A percentile compares a stretch with the other conserved stretches of the same genome.
Conservation (phyloP, 192 early-diverging fungal species). For the Paraglomus brasilianum region DNA sequence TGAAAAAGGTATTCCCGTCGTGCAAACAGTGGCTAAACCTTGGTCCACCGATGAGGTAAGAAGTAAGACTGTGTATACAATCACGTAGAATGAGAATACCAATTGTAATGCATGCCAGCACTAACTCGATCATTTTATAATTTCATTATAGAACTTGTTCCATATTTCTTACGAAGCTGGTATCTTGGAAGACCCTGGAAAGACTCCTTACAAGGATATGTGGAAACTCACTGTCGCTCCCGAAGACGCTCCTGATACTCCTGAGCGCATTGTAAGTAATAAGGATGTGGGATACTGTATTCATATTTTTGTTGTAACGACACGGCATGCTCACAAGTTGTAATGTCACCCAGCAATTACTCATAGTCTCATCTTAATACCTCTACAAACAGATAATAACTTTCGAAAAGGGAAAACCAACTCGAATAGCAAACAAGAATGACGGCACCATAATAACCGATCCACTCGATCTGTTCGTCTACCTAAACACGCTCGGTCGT, state of each 20-base stretch:
- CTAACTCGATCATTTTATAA: no score
- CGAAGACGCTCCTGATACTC: conserved; percentile 93
- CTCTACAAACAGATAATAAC: conserved; percentile 54
- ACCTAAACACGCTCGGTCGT: conserved; percentile 92
- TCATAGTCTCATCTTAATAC: background rate
- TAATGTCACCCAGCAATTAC: background rate
- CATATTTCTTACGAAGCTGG: conserved; percentile 98
- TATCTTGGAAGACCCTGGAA: conserved; percentile 94
- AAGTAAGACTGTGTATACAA: no score
- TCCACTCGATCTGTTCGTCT: conserved; percentile 81
- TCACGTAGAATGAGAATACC: no score
- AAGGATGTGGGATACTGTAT: conserved; percentile 21
- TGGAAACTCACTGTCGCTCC: conserved; percentile 98
- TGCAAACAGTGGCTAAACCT: conserved; percentile 94
- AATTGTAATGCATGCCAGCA: no score
- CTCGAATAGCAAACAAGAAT: conserved; percentile 81
- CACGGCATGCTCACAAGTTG: background rate
- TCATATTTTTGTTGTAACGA: background rate
- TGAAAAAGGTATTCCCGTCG: conserved; percentile 87
- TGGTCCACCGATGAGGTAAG: conserved; percentile 94
- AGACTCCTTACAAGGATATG: conserved; percentile 97
- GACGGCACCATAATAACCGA: conserved; percentile 69
- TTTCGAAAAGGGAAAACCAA: conserved; percentile 87
- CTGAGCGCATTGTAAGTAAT: conserved; percentile 74
- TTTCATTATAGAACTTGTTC: conserved; percentile 73